Evolutionary conservation across 495 filamentous ascomycete species (phyloP).

Genomic region (Lasiosphaeria hispida): DNA sequence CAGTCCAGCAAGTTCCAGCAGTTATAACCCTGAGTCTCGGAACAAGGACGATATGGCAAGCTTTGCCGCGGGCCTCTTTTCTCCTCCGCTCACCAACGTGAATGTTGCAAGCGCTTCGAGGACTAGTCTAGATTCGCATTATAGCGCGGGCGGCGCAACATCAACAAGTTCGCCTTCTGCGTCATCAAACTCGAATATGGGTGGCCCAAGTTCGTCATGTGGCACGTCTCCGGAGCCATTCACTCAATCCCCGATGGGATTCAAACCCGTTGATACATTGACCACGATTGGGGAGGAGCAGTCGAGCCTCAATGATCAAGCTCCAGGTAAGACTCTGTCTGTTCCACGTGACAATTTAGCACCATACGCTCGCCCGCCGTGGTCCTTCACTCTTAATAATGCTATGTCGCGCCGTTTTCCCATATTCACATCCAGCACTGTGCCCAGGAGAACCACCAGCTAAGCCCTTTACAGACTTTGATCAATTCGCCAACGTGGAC

Average conservation of each 20-base stretch:
- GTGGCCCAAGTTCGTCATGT: constrained; percentile 68
- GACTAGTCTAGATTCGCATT: constrained; percentile 59
- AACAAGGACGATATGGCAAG: constrained; percentile 37
- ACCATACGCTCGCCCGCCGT: too few species aligned
- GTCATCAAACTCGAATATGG: constrained; percentile 56
- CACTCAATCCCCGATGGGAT: constrained; percentile 53
- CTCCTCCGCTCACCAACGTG: constrained; percentile 32
- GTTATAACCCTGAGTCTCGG: constrained; percentile 25
- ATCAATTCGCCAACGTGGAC: constrained; percentile 27
- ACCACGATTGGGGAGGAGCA: constrained; percentile 58
- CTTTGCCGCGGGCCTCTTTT: constrained; percentile 33
- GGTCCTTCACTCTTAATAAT: too few species aligned
- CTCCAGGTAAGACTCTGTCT: constrained; percentile 16
- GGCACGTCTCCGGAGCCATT: constrained; percentile 60
- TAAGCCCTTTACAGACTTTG: constrained; percentile 30
- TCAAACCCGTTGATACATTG: constrained; percentile 59
- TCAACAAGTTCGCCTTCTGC: constrained; percentile 60
- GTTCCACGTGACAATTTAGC: too few species aligned
- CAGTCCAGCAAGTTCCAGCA: constrained; percentile 27
- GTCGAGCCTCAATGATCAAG: constrained; percentile 27
- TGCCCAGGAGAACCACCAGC: not conserved
- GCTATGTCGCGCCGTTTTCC: not conserved
- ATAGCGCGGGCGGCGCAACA: constrained; percentile 34
- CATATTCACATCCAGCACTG: not conserved
- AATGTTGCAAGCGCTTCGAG: constrained; percentile 46